Evolutionary conservation across 176 grass and related monocot genomes (phyloP).

Genomic region (Elaeis guineensis): DNA sequence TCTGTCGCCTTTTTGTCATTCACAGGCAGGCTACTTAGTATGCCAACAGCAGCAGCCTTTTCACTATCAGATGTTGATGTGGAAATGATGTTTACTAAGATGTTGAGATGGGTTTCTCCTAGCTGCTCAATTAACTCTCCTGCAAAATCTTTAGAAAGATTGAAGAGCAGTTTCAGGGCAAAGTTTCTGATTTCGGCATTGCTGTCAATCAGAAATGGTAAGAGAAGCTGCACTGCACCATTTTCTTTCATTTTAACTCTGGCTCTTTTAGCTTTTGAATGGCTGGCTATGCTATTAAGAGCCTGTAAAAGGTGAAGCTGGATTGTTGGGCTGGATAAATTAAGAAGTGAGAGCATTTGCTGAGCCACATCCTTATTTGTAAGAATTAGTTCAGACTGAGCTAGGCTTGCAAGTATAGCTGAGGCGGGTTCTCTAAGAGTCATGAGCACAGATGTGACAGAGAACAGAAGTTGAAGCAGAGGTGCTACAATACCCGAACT

Average conservation of each 20-base stretch:
- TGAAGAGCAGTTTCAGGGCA: slow-evolving; percentile 52
- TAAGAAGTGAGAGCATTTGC: slow-evolving; percentile 78
- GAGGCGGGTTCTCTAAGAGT: slow-evolving; percentile 72
- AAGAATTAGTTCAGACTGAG: slow-evolving; percentile 71
- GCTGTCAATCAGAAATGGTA: slow-evolving; percentile 65
- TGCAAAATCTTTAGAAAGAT: slow-evolving; percentile 66
- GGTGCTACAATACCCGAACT: slow-evolving; percentile 45
- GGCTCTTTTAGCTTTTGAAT: slow-evolving; percentile 47
- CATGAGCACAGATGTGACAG: slow-evolving; percentile 82
- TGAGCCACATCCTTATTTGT: slow-evolving; percentile 52
- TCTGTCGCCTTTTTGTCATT: slow-evolving; percentile 63
- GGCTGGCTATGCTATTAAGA: slow-evolving; percentile 67
- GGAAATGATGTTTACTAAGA: slow-evolving; percentile 54
- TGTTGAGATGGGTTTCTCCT: slow-evolving; percentile 49
- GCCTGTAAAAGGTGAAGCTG: slow-evolving; percentile 76
- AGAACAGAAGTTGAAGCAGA: slow-evolving; percentile 75
- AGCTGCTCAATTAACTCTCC: slow-evolving; percentile 53
- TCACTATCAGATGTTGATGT: slow-evolving; percentile 37
- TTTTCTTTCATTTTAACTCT: slow-evolving; percentile 70
- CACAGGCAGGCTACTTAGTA: slow-evolving; percentile 60
- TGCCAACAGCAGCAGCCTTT: slow-evolving; percentile 55
- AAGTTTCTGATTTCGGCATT: slow-evolving; percentile 52
- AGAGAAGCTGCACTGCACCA: slow-evolving; percentile 63
- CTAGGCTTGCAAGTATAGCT: slow-evolving; percentile 57
- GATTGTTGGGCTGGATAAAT: slow-evolving; percentile 53